Conservation (phyloP, 768 basidiomycete species). For the Gyrodon lividus region DNA sequence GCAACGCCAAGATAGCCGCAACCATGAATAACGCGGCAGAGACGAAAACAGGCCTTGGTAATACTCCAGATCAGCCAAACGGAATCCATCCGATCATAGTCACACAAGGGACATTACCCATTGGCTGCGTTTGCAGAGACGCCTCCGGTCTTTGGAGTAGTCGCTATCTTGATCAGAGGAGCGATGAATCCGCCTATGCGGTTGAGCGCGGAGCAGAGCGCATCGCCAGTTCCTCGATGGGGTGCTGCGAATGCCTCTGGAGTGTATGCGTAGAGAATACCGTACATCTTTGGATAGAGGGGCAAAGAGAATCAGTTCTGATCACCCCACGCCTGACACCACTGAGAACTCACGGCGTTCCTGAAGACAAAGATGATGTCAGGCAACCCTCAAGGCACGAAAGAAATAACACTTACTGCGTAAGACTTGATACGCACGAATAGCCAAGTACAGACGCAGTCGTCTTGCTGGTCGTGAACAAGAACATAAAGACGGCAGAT, state of each 20-base stretch:
- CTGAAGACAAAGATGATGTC: neutral
- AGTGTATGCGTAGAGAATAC: conserved; percentile 55
- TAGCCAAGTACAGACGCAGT: conserved; percentile 41
- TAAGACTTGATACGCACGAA: conserved; percentile 44
- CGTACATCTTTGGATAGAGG: conserved; percentile 41
- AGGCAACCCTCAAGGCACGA: too few relatives aligned
- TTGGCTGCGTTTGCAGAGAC: conserved; percentile 34
- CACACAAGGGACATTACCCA: conserved; percentile 25
- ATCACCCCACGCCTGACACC: neutral
- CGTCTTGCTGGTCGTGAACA: conserved; percentile 49
- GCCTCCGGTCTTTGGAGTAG: conserved; percentile 33
- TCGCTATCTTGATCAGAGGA: conserved; percentile 49
- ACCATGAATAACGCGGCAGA: conserved; percentile 47
- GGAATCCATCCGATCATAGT: neutral
- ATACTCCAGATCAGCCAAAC: neutral
- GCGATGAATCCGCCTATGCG: conserved; percentile 47
- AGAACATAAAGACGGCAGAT: conserved; percentile 48
- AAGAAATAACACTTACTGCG: conserved; percentile 33
- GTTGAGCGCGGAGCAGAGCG: conserved; percentile 48
- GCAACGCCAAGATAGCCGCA: conserved; percentile 38
- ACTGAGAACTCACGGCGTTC: conserved; percentile 35
- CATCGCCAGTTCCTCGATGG: conserved; percentile 55
- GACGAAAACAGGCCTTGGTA: conserved; percentile 44
- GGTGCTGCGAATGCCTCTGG: conserved; percentile 60
- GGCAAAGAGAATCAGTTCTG: neutral